Percentiles rank a stretch among this genome's conserved stretches.
phyloP scores from a whole-genome alignment of 176 grass and related monocot species.

The Paspalum vaginatum region DNA sequence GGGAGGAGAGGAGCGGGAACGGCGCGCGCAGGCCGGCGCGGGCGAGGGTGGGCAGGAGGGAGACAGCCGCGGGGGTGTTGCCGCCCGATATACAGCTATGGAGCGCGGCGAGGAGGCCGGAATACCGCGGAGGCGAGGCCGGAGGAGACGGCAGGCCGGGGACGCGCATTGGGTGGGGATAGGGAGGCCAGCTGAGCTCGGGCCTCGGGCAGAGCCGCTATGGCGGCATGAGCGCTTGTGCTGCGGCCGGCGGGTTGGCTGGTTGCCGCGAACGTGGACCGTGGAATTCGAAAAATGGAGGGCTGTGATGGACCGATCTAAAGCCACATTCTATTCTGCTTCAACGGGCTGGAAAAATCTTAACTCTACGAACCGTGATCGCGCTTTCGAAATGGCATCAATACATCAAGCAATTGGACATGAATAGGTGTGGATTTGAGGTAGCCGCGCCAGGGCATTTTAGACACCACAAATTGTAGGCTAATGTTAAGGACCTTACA shows the following conservation, averaged over 20 bases:
- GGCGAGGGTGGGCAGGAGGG: constrained; percentile 62
- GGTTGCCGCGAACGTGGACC: constrained; percentile 3
- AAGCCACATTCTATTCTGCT: background rate
- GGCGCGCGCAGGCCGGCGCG: constrained; percentile 65
- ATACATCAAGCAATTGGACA: no score
- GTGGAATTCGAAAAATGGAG: constrained; percentile 34
- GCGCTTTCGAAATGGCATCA: no score
- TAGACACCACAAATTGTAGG: no score
- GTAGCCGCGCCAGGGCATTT: no score
- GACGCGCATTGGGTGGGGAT: constrained; percentile 34
- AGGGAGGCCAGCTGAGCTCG: background rate
- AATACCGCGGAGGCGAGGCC: background rate
- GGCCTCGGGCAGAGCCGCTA: background rate
- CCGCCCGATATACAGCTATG: constrained; percentile 45
- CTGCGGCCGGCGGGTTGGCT: background rate
- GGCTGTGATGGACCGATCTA: constrained; percentile 15
- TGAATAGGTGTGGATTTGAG: no score
- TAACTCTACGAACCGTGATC: no score
- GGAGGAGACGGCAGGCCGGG: constrained; percentile 13
- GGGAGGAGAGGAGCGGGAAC: constrained; percentile 57
- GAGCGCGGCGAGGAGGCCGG: constrained; percentile 54
- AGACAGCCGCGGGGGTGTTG: constrained; percentile 50
- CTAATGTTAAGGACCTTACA: no score
- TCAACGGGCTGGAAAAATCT: no score
- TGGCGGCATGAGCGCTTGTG: background rate